These are phyloP conservation scores for Curvularia hawaiiensis DNA, from an alignment of 2,329 filamentous ascomycete genomes.

Conservation along the genomic window DNA sequence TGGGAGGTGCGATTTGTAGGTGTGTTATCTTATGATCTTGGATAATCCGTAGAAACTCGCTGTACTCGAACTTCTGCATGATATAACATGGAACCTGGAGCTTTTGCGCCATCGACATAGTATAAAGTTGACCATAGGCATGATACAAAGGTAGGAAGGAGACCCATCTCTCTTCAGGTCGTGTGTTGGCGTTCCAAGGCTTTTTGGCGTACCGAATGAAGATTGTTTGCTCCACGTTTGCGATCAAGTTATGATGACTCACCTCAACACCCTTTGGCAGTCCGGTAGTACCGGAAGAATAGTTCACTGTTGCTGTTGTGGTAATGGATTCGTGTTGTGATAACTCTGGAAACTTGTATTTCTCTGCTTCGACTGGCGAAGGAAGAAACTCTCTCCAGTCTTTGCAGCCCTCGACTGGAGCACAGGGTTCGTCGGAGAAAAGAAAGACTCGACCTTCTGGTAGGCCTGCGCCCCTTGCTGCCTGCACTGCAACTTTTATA, in stretches of 20 bases:
- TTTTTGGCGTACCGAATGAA: conserved; percentile 52
- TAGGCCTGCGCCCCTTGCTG: conserved; percentile 36
- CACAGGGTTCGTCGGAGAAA: conserved; percentile 39
- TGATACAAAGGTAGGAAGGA: conserved; percentile 52
- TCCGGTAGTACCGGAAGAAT: conserved; percentile 59
- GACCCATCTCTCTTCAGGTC: conserved; percentile 56
- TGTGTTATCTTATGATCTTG: conserved; percentile 47
- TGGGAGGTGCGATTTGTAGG: conserved; percentile 50
- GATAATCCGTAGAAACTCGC: conserved; percentile 47
- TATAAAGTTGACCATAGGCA: conserved; percentile 55
- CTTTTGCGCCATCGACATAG: conserved; percentile 50
- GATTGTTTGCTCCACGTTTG: conserved; percentile 58
- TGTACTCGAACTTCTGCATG: conserved; percentile 51
- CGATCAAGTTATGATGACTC: conserved; percentile 56
- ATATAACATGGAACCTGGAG: conserved; percentile 53
- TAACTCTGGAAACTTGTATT: conserved; percentile 35
- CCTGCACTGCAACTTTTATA: conserved; percentile 36
- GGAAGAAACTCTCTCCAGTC: conserved; percentile 43
- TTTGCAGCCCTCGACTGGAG: conserved; percentile 28
- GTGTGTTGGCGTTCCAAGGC: conserved; percentile 47
- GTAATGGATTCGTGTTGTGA: conserved; percentile 31
- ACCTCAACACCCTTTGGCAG: conserved; percentile 59
- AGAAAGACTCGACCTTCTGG: conserved; percentile 39
- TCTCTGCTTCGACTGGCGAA: conserved; percentile 33
- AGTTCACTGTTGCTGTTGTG: conserved; percentile 56